These are phyloP conservation scores for Priceomyces castillae DNA, from an alignment of 805 yeast genomes.

Conservation along the genomic window DNA sequence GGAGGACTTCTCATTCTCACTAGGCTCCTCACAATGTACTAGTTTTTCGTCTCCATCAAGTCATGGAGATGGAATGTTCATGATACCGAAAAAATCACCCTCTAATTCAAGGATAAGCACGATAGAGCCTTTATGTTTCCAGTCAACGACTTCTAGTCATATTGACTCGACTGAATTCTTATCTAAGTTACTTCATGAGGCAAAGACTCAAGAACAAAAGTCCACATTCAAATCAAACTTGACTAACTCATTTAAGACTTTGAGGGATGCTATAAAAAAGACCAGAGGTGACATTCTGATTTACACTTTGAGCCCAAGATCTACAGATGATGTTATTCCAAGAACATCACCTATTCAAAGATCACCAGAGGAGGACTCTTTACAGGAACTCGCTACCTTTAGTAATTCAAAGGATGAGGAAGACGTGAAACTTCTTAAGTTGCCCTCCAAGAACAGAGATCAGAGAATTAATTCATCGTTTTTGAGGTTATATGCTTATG, in stretches of 20 bases:
- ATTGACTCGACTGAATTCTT: constrained; percentile 8
- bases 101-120: constrained; percentile 6
- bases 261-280: constrained; percentile 6
- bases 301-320: constrained; percentile 10
- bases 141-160: not conserved
- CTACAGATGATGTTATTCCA: constrained; percentile 17
- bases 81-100: constrained; percentile 7
- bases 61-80: not conserved
- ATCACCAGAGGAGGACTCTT: not conserved
- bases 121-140: not conserved
- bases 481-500: constrained; percentile 49
- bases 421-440: not conserved
- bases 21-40: constrained; percentile 4
- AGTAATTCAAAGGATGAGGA: constrained; percentile 6
- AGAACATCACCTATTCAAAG: not conserved
- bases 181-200: constrained; percentile 6
- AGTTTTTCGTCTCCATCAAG: constrained; percentile 3
- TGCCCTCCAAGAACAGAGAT: constrained; percentile 34
- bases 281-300: constrained; percentile 4
- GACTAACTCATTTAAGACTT: constrained; percentile 12
- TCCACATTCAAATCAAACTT: constrained; percentile 12
- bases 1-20: constrained; percentile 5
- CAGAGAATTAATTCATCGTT: constrained; percentile 51
- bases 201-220: not conserved
- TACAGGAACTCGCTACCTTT: constrained; percentile 16